Base-by-base conservation (phyloP, 345 rosid genomes). In the Eucalyptus cloeziana region DNA sequence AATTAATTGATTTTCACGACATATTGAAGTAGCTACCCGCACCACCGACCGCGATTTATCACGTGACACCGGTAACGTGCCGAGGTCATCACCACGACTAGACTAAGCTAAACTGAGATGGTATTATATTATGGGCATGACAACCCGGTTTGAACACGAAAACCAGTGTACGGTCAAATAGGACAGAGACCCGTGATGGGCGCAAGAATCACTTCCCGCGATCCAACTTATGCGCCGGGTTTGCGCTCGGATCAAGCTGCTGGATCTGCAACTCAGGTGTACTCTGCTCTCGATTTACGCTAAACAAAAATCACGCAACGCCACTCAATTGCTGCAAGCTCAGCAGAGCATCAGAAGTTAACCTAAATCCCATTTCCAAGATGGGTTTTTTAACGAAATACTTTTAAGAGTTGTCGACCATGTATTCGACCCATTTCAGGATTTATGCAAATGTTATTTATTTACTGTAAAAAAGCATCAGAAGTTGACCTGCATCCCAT, bases 181-280 rank as follows among this genome's bases (percentile, higher is more conserved):
- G 52, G 62, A 49, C 89, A 91, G 80, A 25, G 45, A 31, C 85
- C 93, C 95, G 96, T 91, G 94, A 94, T 89, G 45, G 90, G 64
- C 92, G 91, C 88, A 13, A 37, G 64, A 86, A 88, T 89, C 87
- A 64, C 85, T n/a, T 67, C 80, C n/a, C 87, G 37, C 31, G 91
- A 91, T 92, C 94, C 94, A 12, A 91, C 86, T 91, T 52, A 86
- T 92, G 95, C 88, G 94, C 83, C 83, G 83, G 83, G 25, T 22
- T 40, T 19, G 47, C 83, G 40, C 83, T 76, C 1, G 83, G 89
- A 89, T 87, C 51, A 86, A 49, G 40, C 86, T 86, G 44, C 69
- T 52, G 62, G 62, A n/a, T 76, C 47, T 71, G 24, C 81, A 33
- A 40, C 81, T 37, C 22, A 33, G 22, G 81, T 5, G 44, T 33